phyloP scores from a whole-genome alignment of 2,329 filamentous ascomycete species.

The Penicillium occitanis region DNA sequence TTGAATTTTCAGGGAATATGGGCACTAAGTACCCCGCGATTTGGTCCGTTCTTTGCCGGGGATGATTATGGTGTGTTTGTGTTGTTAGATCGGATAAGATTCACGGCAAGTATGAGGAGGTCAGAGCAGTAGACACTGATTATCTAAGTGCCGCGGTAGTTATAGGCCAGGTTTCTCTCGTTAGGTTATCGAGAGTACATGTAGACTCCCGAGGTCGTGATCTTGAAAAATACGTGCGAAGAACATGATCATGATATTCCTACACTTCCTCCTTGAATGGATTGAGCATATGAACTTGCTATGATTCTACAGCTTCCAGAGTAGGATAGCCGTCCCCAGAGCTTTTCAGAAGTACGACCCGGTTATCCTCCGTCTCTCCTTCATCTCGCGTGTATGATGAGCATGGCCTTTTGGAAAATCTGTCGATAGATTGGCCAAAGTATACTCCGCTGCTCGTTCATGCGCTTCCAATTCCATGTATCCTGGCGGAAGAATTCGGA shows the following conservation, averaged over 20 bases:
- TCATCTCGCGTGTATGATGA: neutral
- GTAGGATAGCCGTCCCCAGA: neutral
- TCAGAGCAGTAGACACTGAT: neutral
- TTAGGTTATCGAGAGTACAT: too few species aligned
- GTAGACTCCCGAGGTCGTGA: too few species aligned
- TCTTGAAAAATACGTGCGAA: too few species aligned
- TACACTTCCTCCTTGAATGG: too few species aligned
- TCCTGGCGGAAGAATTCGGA: neutral
- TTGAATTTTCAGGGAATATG: neutral
- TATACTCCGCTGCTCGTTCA: neutral
- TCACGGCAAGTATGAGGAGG: neutral
- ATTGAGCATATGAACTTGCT: neutral
- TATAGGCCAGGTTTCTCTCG: too few species aligned
- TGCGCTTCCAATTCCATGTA: constrained; percentile 4
- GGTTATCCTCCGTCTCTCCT: neutral
- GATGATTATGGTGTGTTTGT: neutral
- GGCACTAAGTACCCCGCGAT: neutral
- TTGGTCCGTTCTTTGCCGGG: neutral
- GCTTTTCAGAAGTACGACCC: neutral
- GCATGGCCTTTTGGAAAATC: neutral
- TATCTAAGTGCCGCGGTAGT: neutral
- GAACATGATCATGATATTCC: too few species aligned
- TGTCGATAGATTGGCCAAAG: neutral
- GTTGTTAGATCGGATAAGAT: neutral
- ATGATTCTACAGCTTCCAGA: neutral